These are phyloP conservation scores for Metahyphopichia silvanorum DNA, from an alignment of 805 yeast genomes.

Conservation along the genomic window DNA sequence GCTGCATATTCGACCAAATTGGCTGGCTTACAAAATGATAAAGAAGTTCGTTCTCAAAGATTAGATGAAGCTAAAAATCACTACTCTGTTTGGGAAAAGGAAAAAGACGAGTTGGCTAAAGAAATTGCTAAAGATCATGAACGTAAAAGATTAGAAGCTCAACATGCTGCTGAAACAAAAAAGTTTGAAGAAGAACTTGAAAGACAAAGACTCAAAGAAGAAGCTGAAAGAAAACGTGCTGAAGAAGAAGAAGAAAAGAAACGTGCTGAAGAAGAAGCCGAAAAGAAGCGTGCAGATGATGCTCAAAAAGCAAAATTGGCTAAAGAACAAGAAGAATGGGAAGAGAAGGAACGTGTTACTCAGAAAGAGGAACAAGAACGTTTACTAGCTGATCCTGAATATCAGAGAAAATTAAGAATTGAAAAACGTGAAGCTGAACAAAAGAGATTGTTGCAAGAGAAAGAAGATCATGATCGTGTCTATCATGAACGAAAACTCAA, in stretches of 20 bases:
- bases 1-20: slow-evolving; percentile 45
- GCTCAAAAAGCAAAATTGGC: slow-evolving; percentile 13
- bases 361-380: slow-evolving; percentile 20
- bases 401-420: slow-evolving; percentile 22
- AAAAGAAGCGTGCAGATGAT: slow-evolving; percentile 11
- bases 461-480: slow-evolving; percentile 22
- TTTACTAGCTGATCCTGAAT: slow-evolving; percentile 19
- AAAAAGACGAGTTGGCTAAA: slow-evolving; percentile 42
- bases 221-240: slow-evolving; percentile 28
- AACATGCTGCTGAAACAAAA: slow-evolving; percentile 36
- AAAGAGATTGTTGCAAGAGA: slow-evolving; percentile 19
- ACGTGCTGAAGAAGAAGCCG: slow-evolving; percentile 16
- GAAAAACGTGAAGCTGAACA: slow-evolving; percentile 24
- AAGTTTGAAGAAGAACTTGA: slow-evolving; percentile 24
- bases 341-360: slow-evolving; percentile 8
- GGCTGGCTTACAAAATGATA: slow-evolving; percentile 33
- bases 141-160: slow-evolving; percentile 38
- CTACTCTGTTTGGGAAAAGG: slow-evolving; percentile 41
- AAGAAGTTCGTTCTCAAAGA: slow-evolving; percentile 31
- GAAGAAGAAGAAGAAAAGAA: slow-evolving; percentile 24
- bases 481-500: slow-evolving; percentile 21
- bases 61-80: slow-evolving; percentile 41
- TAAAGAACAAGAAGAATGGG: slow-evolving; percentile 20
- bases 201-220: slow-evolving; percentile 36
- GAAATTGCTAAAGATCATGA: slow-evolving; percentile 32